These are phyloP conservation scores for Platanus orientalis DNA, from an alignment of 164 flowering plant species.

Conservation along the genomic window DNA sequence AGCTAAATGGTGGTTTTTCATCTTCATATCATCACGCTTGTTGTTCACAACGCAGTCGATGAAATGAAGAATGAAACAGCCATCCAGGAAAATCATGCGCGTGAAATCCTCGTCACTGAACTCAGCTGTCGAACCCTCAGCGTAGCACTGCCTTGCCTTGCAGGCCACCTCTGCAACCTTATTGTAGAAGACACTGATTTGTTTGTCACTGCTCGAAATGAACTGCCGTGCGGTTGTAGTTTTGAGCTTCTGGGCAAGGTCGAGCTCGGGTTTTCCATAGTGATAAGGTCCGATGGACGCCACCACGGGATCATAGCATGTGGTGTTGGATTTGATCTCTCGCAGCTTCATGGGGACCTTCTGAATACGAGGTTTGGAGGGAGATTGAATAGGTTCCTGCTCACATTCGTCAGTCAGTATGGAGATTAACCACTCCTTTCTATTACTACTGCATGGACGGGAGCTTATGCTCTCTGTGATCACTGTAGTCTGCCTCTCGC, in stretches of 20 bases:
- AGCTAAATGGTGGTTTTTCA: background rate
- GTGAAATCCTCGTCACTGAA: background rate
- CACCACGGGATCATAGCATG: background rate
- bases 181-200: background rate
- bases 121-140: background rate
- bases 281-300: background rate
- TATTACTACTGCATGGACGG: too few species aligned
- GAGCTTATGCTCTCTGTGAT: too few species aligned
- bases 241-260: background rate
- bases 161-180: background rate
- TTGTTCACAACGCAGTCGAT: background rate
- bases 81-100: background rate
- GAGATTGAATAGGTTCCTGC: background rate
- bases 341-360: background rate
- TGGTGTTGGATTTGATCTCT: background rate
- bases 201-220: background rate
- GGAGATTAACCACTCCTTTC: too few species aligned
- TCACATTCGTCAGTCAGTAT: background rate
- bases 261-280: background rate
- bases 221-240: background rate
- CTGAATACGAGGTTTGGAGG: background rate
- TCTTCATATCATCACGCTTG: background rate
- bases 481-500: too few species aligned
- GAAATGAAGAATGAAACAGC: background rate
- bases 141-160: background rate